These are phyloP conservation scores for Aspergillus amoenus DNA, from an alignment of 2,329 filamentous ascomycete species.

Conservation along the genomic window DNA sequence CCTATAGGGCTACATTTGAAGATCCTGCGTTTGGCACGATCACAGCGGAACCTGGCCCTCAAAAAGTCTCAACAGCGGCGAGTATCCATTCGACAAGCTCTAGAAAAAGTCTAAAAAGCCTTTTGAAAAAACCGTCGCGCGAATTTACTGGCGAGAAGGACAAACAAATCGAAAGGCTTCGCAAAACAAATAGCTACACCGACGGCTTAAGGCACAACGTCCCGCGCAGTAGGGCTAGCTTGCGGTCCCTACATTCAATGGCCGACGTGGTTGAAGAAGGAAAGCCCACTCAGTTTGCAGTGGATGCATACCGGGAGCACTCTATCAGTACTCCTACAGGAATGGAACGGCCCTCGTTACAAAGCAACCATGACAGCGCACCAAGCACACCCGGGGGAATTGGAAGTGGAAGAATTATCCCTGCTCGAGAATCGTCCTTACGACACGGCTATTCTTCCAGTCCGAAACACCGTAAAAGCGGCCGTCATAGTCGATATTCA, in stretches of 20 bases:
- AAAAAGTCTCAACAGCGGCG: constrained; percentile 34
- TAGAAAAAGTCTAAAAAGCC: constrained; percentile 38
- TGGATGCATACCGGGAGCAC: constrained; percentile 20
- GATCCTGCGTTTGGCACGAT: constrained; percentile 40
- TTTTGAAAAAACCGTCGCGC: constrained; percentile 38
- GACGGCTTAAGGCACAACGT: constrained; percentile 34
- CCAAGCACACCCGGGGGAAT: constrained; percentile 36
- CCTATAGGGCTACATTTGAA: constrained; percentile 33
- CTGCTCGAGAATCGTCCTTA: constrained; percentile 67
- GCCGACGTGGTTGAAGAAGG: constrained; percentile 43
- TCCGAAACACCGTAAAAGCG: constrained; percentile 55
- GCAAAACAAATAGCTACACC: constrained; percentile 34
- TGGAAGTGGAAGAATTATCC: constrained; percentile 58
- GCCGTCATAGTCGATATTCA: constrained; percentile 41
- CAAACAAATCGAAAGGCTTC: constrained; percentile 30
- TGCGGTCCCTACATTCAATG: constrained; percentile 44
- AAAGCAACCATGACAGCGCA: constrained; percentile 25
- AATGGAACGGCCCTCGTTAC: constrained; percentile 37
- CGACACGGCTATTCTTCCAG: constrained; percentile 54
- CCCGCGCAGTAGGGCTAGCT: constrained; percentile 37
- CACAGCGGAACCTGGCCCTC: constrained; percentile 39
- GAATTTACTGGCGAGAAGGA: constrained; percentile 41
- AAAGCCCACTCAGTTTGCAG: constrained; percentile 19
- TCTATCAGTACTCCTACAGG: constrained; percentile 23
- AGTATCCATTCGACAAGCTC: constrained; percentile 43